Percentiles rank a stretch among this genome's conserved stretches.
phyloP scores from a whole-genome alignment of 352 stramenopile species.

The Phytophthora aleatoria region DNA sequence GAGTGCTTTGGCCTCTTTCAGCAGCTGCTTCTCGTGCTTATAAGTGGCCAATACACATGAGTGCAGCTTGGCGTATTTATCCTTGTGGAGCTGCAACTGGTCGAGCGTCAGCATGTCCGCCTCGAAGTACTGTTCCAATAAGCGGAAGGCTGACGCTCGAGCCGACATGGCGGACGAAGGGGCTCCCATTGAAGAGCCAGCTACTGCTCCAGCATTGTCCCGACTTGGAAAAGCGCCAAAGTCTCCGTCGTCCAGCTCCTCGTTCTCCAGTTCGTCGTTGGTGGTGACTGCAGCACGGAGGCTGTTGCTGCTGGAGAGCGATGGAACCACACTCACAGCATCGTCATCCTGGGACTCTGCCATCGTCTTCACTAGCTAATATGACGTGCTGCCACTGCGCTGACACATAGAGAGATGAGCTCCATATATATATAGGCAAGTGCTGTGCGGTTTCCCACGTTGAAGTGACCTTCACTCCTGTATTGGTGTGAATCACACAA shows the following conservation, averaged over 20 bases:
- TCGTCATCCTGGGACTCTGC: slow-evolving; percentile 15
- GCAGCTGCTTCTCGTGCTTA: slow-evolving; percentile 80
- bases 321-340: background rate
- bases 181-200: slow-evolving; percentile 8
- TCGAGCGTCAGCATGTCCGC: slow-evolving; percentile 83
- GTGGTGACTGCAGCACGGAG: slow-evolving; percentile 5
- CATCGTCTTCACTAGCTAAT: slow-evolving; percentile 4
- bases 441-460: slow-evolving; percentile 6
- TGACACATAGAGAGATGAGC: background rate
- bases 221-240: slow-evolving; percentile 1
- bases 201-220: slow-evolving; percentile 19
- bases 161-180: slow-evolving; percentile 55
- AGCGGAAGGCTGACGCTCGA: slow-evolving; percentile 68
- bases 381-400: background rate
- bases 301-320: slow-evolving; percentile 17
- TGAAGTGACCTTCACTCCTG: slow-evolving; percentile 37
- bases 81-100: slow-evolving; percentile 82
- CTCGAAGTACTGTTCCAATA: slow-evolving; percentile 87
- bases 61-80: slow-evolving; percentile 77
- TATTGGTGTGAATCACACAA: slow-evolving; percentile 10
- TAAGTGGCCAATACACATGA: slow-evolving; percentile 77
- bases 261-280: slow-evolving; percentile 22
- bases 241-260: slow-evolving; percentile 18
- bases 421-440: slow-evolving; percentile 27
- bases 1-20: slow-evolving; percentile 83